Percentiles rank a stretch among this genome's conserved stretches.
Evolutionary conservation across 139 green algal species (phyloP).

Genomic region (Coelastrella sp.): DNA sequence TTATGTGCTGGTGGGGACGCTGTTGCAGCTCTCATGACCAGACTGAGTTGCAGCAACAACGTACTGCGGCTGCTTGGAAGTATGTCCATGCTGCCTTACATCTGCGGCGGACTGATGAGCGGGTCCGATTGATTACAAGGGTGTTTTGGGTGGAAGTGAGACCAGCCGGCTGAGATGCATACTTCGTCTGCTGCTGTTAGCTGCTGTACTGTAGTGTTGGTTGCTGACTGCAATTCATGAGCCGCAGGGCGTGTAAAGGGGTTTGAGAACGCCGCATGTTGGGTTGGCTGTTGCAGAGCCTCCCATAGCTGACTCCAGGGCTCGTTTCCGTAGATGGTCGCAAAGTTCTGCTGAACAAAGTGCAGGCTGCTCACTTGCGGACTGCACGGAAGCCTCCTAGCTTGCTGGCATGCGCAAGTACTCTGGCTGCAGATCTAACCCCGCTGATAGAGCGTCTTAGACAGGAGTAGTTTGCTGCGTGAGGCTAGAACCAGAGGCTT

Average conservation of each 20-base stretch:
- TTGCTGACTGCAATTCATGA: too few relatives aligned
- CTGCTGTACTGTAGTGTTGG: not conserved
- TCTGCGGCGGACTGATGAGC: not conserved
- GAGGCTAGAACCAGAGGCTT: too few relatives aligned
- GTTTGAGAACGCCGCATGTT: not conserved
- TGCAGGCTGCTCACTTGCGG: not conserved
- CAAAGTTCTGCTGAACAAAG: not conserved
- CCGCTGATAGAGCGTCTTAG: too few relatives aligned
- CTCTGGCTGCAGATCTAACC: too few relatives aligned
- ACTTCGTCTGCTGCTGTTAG: not conserved
- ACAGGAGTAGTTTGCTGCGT: too few relatives aligned
- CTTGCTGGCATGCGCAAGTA: not conserved
- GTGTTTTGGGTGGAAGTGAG: not conserved
- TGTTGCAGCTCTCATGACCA: too few relatives aligned
- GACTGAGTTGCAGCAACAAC: too few relatives aligned
- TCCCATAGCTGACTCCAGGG: not conserved
- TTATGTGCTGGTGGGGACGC: too few relatives aligned
- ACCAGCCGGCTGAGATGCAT: not conserved
- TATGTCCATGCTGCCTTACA: not conserved
- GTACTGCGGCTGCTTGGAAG: too few relatives aligned
- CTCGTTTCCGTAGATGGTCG: not conserved
- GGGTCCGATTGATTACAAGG: not conserved
- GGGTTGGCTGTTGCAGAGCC: not conserved
- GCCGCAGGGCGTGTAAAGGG: not conserved
- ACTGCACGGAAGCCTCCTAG: not conserved